phyloP scores from a whole-genome alignment of 2,329 filamentous ascomycete genomes.

The Xylaria multiplex region DNA sequence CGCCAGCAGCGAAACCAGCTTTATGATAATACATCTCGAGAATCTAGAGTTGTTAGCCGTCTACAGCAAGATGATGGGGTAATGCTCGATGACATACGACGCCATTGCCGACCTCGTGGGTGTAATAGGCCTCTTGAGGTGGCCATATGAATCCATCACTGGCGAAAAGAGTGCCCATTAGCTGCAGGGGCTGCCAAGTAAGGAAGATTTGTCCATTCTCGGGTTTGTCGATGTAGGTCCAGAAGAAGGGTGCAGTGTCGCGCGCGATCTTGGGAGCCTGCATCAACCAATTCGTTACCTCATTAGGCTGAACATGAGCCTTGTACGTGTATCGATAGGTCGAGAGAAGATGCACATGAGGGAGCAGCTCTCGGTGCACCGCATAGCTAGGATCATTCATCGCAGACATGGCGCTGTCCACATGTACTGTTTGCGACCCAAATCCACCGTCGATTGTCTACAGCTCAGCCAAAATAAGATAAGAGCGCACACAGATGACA shows the following conservation, averaged over 20 bases:
- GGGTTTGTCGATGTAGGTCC: constrained; percentile 89
- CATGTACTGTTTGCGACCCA: constrained; percentile 19
- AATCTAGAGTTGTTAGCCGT: constrained; percentile 63
- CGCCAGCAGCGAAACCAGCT: constrained; percentile 80
- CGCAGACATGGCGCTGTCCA: constrained; percentile 42
- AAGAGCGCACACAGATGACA: neutral
- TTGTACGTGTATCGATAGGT: constrained; percentile 81
- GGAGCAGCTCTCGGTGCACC: constrained; percentile 67
- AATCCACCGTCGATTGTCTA: constrained; percentile 1
- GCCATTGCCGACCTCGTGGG: constrained; percentile 74
- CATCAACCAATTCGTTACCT: constrained; percentile 85
- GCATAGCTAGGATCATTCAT: constrained; percentile 60
- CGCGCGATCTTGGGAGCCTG: constrained; percentile 86
- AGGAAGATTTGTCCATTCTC: constrained; percentile 84
- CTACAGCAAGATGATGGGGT: constrained; percentile 23
- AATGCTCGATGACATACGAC: constrained; percentile 56
- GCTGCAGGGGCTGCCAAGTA: constrained; percentile 85
- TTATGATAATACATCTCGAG: constrained; percentile 90
- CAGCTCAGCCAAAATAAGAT: neutral
- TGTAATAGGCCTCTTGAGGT: constrained; percentile 79
- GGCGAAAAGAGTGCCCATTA: constrained; percentile 77
- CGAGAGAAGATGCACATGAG: constrained; percentile 90
- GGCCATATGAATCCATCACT: constrained; percentile 95
- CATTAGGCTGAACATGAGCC: constrained; percentile 75
- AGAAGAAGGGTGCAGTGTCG: constrained; percentile 86